These are phyloP conservation scores for Martiniozyma asiatica DNA, from an alignment of 1,139 yeast genomes.

Conservation along the genomic window DNA sequence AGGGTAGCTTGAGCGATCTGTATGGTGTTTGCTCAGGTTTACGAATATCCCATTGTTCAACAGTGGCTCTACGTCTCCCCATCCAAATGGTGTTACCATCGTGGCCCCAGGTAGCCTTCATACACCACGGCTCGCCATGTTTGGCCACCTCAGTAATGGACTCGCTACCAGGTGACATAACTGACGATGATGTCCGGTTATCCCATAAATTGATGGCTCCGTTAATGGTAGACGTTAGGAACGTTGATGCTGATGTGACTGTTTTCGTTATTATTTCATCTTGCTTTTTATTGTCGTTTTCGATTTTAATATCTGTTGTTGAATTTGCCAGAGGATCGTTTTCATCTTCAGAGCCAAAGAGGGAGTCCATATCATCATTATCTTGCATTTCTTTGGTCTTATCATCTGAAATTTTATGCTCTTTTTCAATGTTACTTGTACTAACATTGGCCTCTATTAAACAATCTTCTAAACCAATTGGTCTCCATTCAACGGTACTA, in stretches of 20 bases:
- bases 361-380: slow-evolving; percentile 63
- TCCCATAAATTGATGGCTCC: slow-evolving; percentile 86
- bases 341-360: slow-evolving; percentile 66
- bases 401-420: slow-evolving; percentile 12
- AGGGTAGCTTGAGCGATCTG: slow-evolving; percentile 62
- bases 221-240: slow-evolving; percentile 73
- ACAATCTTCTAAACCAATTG: slow-evolving; percentile 24
- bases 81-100: slow-evolving; percentile 71
- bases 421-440: slow-evolving; percentile 18
- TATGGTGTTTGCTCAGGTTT: slow-evolving; percentile 11
- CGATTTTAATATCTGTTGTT: slow-evolving; percentile 20
- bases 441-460: neutral
- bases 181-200: slow-evolving; percentile 29
- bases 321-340: slow-evolving; percentile 26
- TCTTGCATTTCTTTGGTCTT: slow-evolving; percentile 24
- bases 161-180: neutral
- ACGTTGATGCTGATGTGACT: slow-evolving; percentile 36
- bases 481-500: slow-evolving; percentile 69
- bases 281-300: slow-evolving; percentile 11
- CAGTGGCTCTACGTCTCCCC: slow-evolving; percentile 82
- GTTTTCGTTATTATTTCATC: slow-evolving; percentile 2
- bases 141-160: slow-evolving; percentile 48
- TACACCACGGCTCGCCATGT: slow-evolving; percentile 89
- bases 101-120: slow-evolving; percentile 83
- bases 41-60: slow-evolving; percentile 73